These are phyloP conservation scores for Boletus rubroflammeus DNA, from an alignment of 768 basidiomycete species.

Conservation along the genomic window DNA sequence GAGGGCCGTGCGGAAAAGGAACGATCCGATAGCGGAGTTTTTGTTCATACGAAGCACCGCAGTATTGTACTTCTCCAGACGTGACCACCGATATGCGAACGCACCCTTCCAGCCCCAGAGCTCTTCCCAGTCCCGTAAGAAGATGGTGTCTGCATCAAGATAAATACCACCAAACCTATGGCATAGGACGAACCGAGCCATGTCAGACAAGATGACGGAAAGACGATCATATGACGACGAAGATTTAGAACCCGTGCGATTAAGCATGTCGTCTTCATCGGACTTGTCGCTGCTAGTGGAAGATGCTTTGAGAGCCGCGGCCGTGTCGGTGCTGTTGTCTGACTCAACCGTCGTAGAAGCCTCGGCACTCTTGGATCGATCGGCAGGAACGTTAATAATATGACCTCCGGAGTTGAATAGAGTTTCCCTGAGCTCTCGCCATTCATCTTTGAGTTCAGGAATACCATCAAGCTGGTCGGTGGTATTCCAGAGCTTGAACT, in stretches of 20 bases:
- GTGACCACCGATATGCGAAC: slow-evolving; percentile 96
- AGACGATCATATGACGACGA: slow-evolving; percentile 84
- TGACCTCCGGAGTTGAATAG: slow-evolving; percentile 88
- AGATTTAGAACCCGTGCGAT: slow-evolving; percentile 87
- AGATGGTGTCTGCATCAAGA: slow-evolving; percentile 93
- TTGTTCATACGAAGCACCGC: slow-evolving; percentile 94
- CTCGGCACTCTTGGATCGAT: slow-evolving; percentile 34
- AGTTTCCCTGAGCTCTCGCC: slow-evolving; percentile 69
- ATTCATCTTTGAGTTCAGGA: slow-evolving; percentile 85
- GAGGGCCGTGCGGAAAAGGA: slow-evolving; percentile 91
- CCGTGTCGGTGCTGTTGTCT: slow-evolving; percentile 23
- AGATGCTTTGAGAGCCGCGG: slow-evolving; percentile 16
- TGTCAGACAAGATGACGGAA: slow-evolving; percentile 91
- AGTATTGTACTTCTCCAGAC: slow-evolving; percentile 91
- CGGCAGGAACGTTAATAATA: slow-evolving; percentile 60
- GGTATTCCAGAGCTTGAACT: slow-evolving; percentile 98
- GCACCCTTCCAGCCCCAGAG: slow-evolving; percentile 96
- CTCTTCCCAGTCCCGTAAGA: slow-evolving; percentile 98
- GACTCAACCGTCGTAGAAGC: slow-evolving; percentile 13
- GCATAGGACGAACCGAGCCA: slow-evolving; percentile 96
- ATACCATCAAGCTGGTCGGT: slow-evolving; percentile 93
- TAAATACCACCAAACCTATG: slow-evolving; percentile 97
- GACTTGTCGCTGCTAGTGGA: slow-evolving; percentile 28
- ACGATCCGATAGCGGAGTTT: slow-evolving; percentile 84
- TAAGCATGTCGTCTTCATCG: slow-evolving; percentile 55